phyloP scores from a whole-genome alignment of 169 alveolate species.

The Fabrea salina region DNA sequence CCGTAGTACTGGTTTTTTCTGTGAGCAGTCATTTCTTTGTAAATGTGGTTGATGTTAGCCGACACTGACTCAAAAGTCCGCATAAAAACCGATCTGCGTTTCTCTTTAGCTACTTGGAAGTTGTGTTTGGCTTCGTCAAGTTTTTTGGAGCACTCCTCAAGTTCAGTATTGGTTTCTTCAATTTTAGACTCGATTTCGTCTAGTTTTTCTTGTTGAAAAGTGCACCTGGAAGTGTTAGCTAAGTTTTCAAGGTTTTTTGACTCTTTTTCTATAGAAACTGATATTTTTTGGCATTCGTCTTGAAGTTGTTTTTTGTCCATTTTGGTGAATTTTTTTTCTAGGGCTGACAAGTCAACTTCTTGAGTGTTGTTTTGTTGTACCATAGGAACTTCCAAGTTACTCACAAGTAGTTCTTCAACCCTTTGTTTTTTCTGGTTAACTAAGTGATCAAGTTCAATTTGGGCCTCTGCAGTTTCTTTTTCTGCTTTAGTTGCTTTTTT shows the following conservation, averaged over 20 bases:
- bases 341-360: slow-evolving; percentile 11
- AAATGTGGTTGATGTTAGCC: slow-evolving; percentile 53
- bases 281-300: background rate
- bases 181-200: slow-evolving; percentile 17
- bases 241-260: slow-evolving; percentile 42
- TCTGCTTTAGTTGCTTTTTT: background rate
- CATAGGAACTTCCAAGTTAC: slow-evolving; percentile 15
- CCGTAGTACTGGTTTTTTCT: slow-evolving; percentile 62
- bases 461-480: background rate
- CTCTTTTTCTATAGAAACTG: slow-evolving; percentile 36
- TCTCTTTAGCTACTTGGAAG: slow-evolving; percentile 36
- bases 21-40: slow-evolving; percentile 62
- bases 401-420: slow-evolving; percentile 13
- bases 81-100: slow-evolving; percentile 57
- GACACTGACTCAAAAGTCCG: slow-evolving; percentile 70
- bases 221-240: background rate
- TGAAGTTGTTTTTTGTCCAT: background rate
- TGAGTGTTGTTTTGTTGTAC: background rate
- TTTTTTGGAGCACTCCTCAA: slow-evolving; percentile 34
- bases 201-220: slow-evolving; percentile 9
- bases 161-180: slow-evolving; percentile 57
- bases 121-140: slow-evolving; percentile 35
- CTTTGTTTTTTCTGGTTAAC: background rate
- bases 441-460: slow-evolving; percentile 10
- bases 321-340: background rate